Evolutionary conservation across 2,329 filamentous ascomycete genomes (phyloP).

Genomic region (Neophaeococcomyces aloes): DNA sequence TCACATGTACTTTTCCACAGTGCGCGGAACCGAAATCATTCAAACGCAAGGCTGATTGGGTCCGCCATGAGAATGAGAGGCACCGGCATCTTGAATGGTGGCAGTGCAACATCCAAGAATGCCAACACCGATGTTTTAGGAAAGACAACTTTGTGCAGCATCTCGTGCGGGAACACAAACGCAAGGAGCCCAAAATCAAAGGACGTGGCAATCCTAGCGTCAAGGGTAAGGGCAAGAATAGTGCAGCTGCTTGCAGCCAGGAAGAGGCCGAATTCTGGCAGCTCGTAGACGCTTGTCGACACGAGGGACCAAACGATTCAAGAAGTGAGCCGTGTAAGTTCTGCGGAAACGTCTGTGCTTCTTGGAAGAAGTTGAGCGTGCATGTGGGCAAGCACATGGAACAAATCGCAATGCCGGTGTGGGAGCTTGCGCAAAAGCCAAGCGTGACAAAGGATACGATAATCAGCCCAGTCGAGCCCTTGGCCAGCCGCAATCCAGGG

Average conservation of each 20-base stretch:
- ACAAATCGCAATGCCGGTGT: conserved; percentile 71
- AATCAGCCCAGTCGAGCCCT: conserved; percentile 57
- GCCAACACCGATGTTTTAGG: conserved; percentile 70
- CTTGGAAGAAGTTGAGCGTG: conserved; percentile 90
- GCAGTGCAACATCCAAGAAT: conserved; percentile 72
- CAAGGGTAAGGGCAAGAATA: conserved; percentile 34
- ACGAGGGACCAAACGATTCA: conserved; percentile 54
- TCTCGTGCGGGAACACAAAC: conserved; percentile 82
- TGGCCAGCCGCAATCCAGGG: conserved; percentile 30
- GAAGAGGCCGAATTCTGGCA: conserved; percentile 59
- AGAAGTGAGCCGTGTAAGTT: conserved; percentile 76
- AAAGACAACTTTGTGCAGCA: conserved; percentile 92
- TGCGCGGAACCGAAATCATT: conserved; percentile 83
- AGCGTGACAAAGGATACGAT: conserved; percentile 45
- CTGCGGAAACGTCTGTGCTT: conserved; percentile 67
- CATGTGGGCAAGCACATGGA: conserved; percentile 93
- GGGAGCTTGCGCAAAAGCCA: conserved; percentile 41
- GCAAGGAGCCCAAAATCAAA: conserved; percentile 69
- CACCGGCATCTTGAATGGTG: conserved; percentile 87
- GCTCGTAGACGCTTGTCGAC: conserved; percentile 66
- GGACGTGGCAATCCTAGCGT: conserved; percentile 56
- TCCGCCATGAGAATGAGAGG: conserved; percentile 83
- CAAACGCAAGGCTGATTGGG: conserved; percentile 93
- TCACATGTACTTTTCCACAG: conserved; percentile 78
- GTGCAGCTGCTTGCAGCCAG: conserved; percentile 24